Base-by-base conservation (phyloP, 2,329 filamentous ascomycete genomes). In the Diplocarpon mali region DNA sequence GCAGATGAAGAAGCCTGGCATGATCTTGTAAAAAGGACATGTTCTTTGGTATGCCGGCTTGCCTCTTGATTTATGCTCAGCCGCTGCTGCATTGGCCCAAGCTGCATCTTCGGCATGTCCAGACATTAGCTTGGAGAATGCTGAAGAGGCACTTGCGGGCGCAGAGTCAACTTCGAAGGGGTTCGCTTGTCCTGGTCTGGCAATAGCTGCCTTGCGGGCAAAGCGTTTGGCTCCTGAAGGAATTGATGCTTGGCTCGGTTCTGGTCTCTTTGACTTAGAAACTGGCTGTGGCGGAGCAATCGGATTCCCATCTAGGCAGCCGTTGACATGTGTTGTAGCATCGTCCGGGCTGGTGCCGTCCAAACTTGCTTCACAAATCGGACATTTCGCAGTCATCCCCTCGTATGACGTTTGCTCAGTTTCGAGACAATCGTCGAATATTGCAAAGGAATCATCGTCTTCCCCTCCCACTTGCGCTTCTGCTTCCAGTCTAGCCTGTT, bases 1-100 rank as follows among this genome's bases (percentile, higher is more conserved):
- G 46, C 87, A 93, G 42, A 96, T 93, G 52, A 75, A 86, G 57
- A 95, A 83, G 0, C 87, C 88, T 0, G 90, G 89, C 67, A 98
- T 81, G 52, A 96, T 95, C 64, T 98, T 98, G 69, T 98, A 98
- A 58, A 98, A 98, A 0, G 92, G 92, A 59, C 92, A 98, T 0
- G 87, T 95, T 39, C 92, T 78, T 58, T 90, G 76, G 57, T 90
- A 92, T 0, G 89, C 83, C 14, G 84, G 85, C 60, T 87, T 92
- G 16, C 92, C 90, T 34, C 86, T 76, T 2, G 88, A 80, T 1
- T 83, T 76, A 24, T 76, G 68, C 61, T 95, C 88, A 1, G 83
- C 73, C 1, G 86, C 84, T 0, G 90, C 88, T 11, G 92, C 92
- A 30, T 76, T 78, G 1, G 83, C 80, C 92, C 92, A 98, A 1